Percentiles rank a stretch among this genome's conserved stretches.
These are phyloP conservation scores for Nothophytophthora sp. DNA, from an alignment of 352 stramenopile genomes.

Conservation along the genomic window DNA sequence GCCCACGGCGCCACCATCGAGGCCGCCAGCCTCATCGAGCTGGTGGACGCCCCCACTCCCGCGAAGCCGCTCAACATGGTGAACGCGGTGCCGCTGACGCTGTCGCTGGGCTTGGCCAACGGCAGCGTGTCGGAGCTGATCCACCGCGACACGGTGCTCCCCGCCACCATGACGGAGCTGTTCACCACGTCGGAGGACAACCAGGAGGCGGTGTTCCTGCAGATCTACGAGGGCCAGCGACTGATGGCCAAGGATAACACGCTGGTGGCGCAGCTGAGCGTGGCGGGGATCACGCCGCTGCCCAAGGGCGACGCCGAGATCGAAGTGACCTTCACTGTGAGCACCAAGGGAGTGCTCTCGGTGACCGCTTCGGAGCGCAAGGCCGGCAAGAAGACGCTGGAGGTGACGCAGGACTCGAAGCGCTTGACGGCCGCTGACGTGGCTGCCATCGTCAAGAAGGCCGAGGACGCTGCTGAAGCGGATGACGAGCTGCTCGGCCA, in stretches of 20 bases:
- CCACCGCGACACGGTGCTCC: slow-evolving; percentile 90
- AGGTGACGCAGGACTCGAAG: slow-evolving; percentile 73
- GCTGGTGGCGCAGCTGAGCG: slow-evolving; percentile 88
- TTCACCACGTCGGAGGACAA: slow-evolving; percentile 93
- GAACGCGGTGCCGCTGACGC: slow-evolving; percentile 92
- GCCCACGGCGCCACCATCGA: slow-evolving; percentile 90
- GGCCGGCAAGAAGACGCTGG: slow-evolving; percentile 73
- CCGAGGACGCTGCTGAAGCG: slow-evolving; percentile 82
- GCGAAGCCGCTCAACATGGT: slow-evolving; percentile 76
- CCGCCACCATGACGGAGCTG: slow-evolving; percentile 72
- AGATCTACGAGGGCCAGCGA: slow-evolving; percentile 96
- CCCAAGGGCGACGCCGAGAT: slow-evolving; percentile 93
- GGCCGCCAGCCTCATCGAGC: slow-evolving; percentile 63
- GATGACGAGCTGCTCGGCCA: slow-evolving; percentile 76
- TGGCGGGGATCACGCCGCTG: slow-evolving; percentile 88
- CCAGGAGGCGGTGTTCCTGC: slow-evolving; percentile 90
- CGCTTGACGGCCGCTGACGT: slow-evolving; percentile 71
- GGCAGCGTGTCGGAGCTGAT: slow-evolving; percentile 93
- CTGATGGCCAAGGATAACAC: slow-evolving; percentile 98
- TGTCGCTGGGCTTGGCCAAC: slow-evolving; percentile 92
- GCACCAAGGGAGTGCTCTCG: slow-evolving; percentile 93
- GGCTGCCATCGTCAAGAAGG: slow-evolving; percentile 79
- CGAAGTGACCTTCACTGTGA: slow-evolving; percentile 93
- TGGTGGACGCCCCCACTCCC: slow-evolving; percentile 69
- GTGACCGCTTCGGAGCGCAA: slow-evolving; percentile 89